Percentiles rank a stretch among this genome's conserved stretches.
Evolutionary conservation across 2,329 filamentous ascomycete genomes (phyloP).

Genomic region (Pseudogymnoascus sp.): DNA sequence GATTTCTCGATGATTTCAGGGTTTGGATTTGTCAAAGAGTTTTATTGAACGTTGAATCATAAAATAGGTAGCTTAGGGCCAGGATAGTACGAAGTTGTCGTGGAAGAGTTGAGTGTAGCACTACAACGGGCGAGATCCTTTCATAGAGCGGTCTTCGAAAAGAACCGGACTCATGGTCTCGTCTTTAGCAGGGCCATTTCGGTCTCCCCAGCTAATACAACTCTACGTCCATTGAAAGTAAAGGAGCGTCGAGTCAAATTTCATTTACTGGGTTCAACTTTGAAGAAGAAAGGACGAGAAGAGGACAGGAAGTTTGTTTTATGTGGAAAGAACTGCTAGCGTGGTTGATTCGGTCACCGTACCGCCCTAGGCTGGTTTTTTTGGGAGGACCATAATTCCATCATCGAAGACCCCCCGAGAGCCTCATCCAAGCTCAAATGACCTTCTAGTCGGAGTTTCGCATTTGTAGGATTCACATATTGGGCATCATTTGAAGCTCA

Average conservation of each 20-base stretch:
- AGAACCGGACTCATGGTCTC: constrained; percentile 27
- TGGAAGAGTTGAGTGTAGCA: constrained; percentile 17
- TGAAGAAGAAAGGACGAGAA: constrained; percentile 36
- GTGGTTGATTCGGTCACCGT: constrained; percentile 17
- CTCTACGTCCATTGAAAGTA: constrained; percentile 43
- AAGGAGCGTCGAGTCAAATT: constrained; percentile 53
- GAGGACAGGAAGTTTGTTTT: constrained; percentile 14
- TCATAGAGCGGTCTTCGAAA: constrained; percentile 21
- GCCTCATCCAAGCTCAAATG: constrained; percentile 9
- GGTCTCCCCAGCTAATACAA: constrained; percentile 48
- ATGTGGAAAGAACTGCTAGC: constrained; percentile 16
- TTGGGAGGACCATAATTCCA: constrained; percentile 10
- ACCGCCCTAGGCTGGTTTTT: constrained; percentile 21
- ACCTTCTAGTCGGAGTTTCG: constrained; percentile 17
- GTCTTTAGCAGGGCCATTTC: constrained; percentile 32
- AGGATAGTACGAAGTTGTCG: constrained; percentile 1
- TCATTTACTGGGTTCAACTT: constrained; percentile 51
- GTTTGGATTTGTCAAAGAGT: constrained; percentile 1
- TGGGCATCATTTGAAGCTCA: constrained; percentile 8
- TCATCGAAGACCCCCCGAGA: not conserved
- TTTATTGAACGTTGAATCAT: not conserved
- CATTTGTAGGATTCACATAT: constrained; percentile 18
- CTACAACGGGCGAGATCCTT: constrained; percentile 28
- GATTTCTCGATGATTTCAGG: not conserved
- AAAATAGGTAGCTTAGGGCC: constrained; percentile 7